Base-by-base conservation (phyloP, 148 eudicot species). In the Persicaria maculosa region DNA sequence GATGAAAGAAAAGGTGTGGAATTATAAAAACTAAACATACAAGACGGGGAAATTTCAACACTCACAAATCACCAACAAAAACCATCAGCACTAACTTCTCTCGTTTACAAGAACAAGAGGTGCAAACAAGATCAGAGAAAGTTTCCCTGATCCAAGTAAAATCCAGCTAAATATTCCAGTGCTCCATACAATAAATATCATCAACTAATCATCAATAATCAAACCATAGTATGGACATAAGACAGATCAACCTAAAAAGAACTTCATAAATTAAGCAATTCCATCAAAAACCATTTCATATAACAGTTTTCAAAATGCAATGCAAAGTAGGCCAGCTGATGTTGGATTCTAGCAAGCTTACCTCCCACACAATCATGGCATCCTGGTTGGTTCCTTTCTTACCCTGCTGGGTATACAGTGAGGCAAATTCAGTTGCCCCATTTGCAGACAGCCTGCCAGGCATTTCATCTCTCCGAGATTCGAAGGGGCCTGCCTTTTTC, bases 331-430 rank as follows among this genome's bases (percentile, higher is more conserved):
- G 40, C 45, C 45, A 40, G 40, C 36, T 64, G 36, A 46, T 12
- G 9, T 14, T 6, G 15, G 70, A 45, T 17, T 31, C 36, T 48
- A 71, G 54, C 14, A 47, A 71, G 73, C 82, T 48, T 74, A 93
- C 98, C 98, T 93, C 97, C 98, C 98, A 94, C 76, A 94, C 96
- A 82, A 94, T 72, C 98, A 94, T 94, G 71, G 98, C 98, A 94
- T 94, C 98, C 84, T 94, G 98, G 79, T 91, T 94, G 72, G 93
- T 87, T 54, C 98, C 98, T 85, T 94, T 94, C 81, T 71, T 91
- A 72, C 98, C 98, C 83, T 94, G 97, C 77, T 91, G 97, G 10
- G 96, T 89, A 76, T 80, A 87, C 76, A 94, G 77, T 2, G 91
- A 91, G 62, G 98, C 98, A 22, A 78, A 85, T 7, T 90, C 90